Conservation (phyloP, 148 eudicot species). For the Suaeda aralocaspica region DNA sequence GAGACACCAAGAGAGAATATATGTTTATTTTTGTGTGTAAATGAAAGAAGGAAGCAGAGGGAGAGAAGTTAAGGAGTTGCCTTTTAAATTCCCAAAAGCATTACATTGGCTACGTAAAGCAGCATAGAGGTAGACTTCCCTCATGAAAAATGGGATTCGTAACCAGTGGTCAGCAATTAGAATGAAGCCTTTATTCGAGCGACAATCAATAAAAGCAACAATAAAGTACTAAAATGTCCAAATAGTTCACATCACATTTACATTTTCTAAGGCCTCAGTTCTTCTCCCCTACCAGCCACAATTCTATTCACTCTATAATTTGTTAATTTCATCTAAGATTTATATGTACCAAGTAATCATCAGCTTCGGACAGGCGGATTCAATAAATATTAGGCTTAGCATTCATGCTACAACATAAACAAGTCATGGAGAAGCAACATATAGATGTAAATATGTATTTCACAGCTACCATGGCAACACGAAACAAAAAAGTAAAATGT, state of each 20-base stretch:
- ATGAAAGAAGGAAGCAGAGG: not conserved
- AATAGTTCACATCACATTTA: not conserved
- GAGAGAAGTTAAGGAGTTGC: not conserved
- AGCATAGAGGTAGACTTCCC: not conserved
- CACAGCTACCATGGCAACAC: not conserved
- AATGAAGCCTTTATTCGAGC: not conserved
- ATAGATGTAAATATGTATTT: not conserved
- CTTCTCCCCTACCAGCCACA: too few species aligned
- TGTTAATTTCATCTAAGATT: not conserved
- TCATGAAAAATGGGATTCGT: not conserved
- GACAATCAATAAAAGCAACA: not conserved
- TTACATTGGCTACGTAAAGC: not conserved
- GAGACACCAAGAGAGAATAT: too few species aligned
- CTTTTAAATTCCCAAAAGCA: not conserved
- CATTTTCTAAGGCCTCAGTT: too few species aligned
- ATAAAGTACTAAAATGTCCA: not conserved
- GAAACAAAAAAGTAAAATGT: too few species aligned
- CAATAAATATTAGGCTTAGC: not conserved
- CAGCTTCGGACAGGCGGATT: not conserved
- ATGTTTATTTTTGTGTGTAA: not conserved
- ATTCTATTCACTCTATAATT: not conserved
- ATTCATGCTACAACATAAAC: not conserved
- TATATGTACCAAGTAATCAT: not conserved
- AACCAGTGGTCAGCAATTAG: not conserved
- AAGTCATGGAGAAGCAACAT: not conserved